phyloP scores from a whole-genome alignment of 768 basidiomycete genomes.

The Suillus discolor region DNA sequence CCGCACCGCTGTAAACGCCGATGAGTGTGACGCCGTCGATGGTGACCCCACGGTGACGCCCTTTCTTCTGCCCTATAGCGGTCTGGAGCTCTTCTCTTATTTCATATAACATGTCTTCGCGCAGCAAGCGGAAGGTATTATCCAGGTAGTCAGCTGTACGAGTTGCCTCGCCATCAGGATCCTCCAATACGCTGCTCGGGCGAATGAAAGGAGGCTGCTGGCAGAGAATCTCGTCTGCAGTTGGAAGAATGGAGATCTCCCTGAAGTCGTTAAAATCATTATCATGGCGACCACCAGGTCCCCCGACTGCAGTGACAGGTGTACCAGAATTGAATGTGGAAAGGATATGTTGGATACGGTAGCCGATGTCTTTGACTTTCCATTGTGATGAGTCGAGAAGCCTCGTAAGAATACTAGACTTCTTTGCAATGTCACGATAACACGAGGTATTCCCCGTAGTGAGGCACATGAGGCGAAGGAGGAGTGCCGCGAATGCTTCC shows the following conservation, averaged over 20 bases:
- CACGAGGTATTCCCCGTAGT: conserved; percentile 34
- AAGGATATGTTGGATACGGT: conserved; percentile 44
- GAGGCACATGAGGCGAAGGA: conserved; percentile 48
- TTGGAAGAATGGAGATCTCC: conserved; percentile 63
- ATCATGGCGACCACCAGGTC: conserved; percentile 69
- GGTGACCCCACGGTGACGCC: conserved; percentile 38
- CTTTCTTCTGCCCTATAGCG: conserved; percentile 41
- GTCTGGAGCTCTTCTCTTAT: conserved; percentile 58
- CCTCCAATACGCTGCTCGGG: conserved; percentile 44
- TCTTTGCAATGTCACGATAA: conserved; percentile 43
- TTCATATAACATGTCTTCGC: conserved; percentile 65
- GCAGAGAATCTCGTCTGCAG: conserved; percentile 56
- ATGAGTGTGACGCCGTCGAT: conserved; percentile 40
- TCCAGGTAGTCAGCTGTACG: conserved; percentile 57
- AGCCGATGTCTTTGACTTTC: conserved; percentile 32
- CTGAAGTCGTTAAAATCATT: conserved; percentile 68
- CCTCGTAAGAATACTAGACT: conserved; percentile 28
- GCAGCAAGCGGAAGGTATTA: conserved; percentile 64
- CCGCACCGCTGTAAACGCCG: conserved; percentile 37
- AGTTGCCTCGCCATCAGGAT: conserved; percentile 37
- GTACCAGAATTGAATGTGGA: conserved; percentile 27
- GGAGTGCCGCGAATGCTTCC: conserved; percentile 47
- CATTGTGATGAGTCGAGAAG: conserved; percentile 27
- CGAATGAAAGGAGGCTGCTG: conserved; percentile 51
- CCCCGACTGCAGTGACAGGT: conserved; percentile 19